Evolutionary conservation across 2,329 filamentous ascomycete species (phyloP), one percentile per base, ranked within the genome.

Genomic region (Endoconidiophora polonica): DNA sequence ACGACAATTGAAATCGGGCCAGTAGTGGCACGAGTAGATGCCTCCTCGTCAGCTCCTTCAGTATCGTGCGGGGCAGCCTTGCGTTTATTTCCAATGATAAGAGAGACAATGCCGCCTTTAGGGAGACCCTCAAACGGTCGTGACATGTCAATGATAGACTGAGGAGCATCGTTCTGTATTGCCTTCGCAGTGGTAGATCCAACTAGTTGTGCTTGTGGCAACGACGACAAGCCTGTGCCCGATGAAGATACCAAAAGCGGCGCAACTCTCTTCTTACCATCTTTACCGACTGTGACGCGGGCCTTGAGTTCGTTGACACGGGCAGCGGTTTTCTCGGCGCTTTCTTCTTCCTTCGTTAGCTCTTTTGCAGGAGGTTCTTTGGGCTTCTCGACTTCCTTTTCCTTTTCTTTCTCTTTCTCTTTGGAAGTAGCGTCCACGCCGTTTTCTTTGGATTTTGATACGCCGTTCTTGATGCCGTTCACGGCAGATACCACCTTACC

Each of bases 211-310:
- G 87, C 83, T 59, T 94, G 86, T 1, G 90, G 90, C 10, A 95
- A 68, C 14, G 88, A 94, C 0, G 88, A 93, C 59, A 88, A 81
- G 9, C 85, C 86, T 1, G 82, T 84, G 2, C 85, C 86, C 6
- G 88, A 90, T 0, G 86, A 87, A 0, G 90, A 94, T 5, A 98
- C 86, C 10, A 98, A 72, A 55, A 98, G 71, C 1, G 91, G 91
- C 3, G 87, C 85, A 50, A 98, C 90, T 49, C 91, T 77, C 67
- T 98, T 98, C 67, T 91, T 96, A 26, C 91, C 91, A 56, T 98
- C 90, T 62, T 95, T 96, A 0, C 86, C 94, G 54, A 95, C 81
- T 0, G 90, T 95, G 3, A 96, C 88, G 48, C 91, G 77, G 55
- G 90, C 86, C 65, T 96, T 96, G 55, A 96, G 66, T 58, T 70